Base-by-base conservation (phyloP, 179 eudicot species). In the Patellifolia procumbens region DNA sequence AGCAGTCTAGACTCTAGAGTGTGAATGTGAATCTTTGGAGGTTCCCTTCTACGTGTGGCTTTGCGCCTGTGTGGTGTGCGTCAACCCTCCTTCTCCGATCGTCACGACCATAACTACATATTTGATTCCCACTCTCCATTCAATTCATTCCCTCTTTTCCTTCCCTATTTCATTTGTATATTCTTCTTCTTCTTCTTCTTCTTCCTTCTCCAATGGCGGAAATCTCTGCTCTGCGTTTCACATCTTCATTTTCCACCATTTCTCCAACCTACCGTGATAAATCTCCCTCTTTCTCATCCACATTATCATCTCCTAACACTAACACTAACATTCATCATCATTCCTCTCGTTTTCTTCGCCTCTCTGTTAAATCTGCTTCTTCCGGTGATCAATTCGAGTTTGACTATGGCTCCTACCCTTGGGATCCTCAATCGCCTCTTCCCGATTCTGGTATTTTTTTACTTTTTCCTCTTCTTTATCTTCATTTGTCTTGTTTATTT, bases 351-450 rank as follows among this genome's bases (percentile, higher is more conserved):
- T 11, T 56, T 24, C 29, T 81, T 73, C 80, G 83, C 37, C 59
- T 85, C 65, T 15, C 82, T 35, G 55, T 84, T 5, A 88, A 78
- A 76, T 70, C 89, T 10, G 85, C 91, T 29, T 66, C 67, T 29
- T 67, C 70, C 0, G 76, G 81, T 37, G 67, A 77, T 60, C 78
- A 72, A 60, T 76, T 77, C 42, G 87, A 84, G 29, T 68, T 68
- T 29, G 72, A 16, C 1, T 91, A 84, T 75, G 91, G 96, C n/a
- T 80, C 82, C 16, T 92, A 75, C 53, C 97, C 97, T 7, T 92
- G 97, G 97, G 88, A 92, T 20, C 31, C 79, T 49, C 73, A 29
- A 29, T 85, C 92, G 17, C 20, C 77, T 39, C 78, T 83, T 45
- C 71, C 72, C 5, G 86, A 86, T 46, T 76, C 79, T 22, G 84